Evolutionary conservation across 129 eudicot genomes (phyloP).

Genomic region (Centrapalus pauciflorus): DNA sequence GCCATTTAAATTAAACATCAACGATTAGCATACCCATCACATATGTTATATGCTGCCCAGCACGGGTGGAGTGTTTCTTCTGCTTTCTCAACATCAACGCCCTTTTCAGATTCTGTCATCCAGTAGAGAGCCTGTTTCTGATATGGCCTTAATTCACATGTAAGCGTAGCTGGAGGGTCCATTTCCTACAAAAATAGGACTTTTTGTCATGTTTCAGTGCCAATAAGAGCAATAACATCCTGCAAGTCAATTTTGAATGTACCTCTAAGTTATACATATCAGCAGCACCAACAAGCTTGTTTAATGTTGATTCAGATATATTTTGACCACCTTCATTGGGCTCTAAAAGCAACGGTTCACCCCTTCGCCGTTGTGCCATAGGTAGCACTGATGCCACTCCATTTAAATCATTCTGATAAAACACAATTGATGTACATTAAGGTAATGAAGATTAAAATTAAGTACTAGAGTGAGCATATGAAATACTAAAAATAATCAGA

Average conservation of each 20-base stretch:
- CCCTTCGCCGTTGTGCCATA: conserved; percentile 35
- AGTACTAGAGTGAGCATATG: background rate
- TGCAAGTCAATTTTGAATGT: background rate
- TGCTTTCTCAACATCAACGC: conserved; percentile 64
- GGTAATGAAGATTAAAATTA: background rate
- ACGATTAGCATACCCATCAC: conserved; percentile 58
- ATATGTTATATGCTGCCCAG: conserved; percentile 77
- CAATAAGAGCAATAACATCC: background rate
- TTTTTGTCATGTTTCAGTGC: background rate
- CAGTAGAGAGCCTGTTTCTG: conserved; percentile 86
- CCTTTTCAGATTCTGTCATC: conserved; percentile 76
- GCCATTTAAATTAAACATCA: background rate
- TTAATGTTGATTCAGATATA: conserved; percentile 66
- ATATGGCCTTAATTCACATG: conserved; percentile 72
- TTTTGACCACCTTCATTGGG: conserved; percentile 50
- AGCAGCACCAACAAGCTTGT: conserved; percentile 84
- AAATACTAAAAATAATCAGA: background rate
- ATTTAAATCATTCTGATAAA: conserved; percentile 45
- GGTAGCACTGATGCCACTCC: conserved; percentile 41
- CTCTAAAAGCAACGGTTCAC: conserved; percentile 30
- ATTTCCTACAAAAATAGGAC: conserved; percentile 42
- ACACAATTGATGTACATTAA: background rate
- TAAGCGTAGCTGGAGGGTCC: conserved; percentile 65
- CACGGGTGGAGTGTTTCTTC: conserved; percentile 76
- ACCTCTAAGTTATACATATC: conserved; percentile 78